Conservation (phyloP, 257 asterid species). For the Asclepias syriaca region DNA sequence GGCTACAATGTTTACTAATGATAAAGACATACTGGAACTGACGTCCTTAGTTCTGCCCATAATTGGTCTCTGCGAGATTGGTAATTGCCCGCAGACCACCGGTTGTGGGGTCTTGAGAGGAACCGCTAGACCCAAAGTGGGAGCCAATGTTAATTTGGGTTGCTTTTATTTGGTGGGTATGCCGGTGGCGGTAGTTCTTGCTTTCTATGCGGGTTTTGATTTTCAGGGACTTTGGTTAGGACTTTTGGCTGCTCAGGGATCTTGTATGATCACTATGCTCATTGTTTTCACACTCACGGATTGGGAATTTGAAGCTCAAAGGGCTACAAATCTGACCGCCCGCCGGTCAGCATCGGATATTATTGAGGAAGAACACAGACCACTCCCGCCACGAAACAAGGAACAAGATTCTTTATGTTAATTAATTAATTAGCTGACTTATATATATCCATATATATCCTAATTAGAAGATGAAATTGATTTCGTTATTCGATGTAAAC, state of each 20-base stretch:
- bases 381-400: slow-evolving; percentile 13
- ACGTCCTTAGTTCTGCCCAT: slow-evolving; percentile 61
- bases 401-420: slow-evolving; percentile 21
- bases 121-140: slow-evolving; percentile 80
- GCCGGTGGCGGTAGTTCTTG: slow-evolving; percentile 68
- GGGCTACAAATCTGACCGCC: slow-evolving; percentile 51
- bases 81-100: slow-evolving; percentile 90
- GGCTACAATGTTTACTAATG: slow-evolving; percentile 69
- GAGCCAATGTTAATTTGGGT: slow-evolving; percentile 72
- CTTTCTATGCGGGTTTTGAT: slow-evolving; percentile 48
- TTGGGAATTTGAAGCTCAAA: slow-evolving; percentile 64
- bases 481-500: slow-evolving; percentile 9
- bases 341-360: slow-evolving; percentile 8
- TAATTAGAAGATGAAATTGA: neutral
- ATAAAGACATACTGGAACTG: slow-evolving; percentile 51
- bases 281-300: slow-evolving; percentile 51
- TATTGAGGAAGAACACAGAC: slow-evolving; percentile 13
- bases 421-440: slow-evolving; percentile 21
- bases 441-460: neutral
- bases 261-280: slow-evolving; percentile 71
- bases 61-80: slow-evolving; percentile 80
- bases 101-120: slow-evolving; percentile 86
- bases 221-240: slow-evolving; percentile 83
- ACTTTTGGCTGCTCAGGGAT: slow-evolving; percentile 65
- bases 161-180: slow-evolving; percentile 72